Percentiles rank a stretch among this genome's conserved stretches.
These are phyloP conservation scores for Sphaerulina musiva DNA, from an alignment of 2,329 filamentous ascomycete species.

Conservation along the genomic window DNA sequence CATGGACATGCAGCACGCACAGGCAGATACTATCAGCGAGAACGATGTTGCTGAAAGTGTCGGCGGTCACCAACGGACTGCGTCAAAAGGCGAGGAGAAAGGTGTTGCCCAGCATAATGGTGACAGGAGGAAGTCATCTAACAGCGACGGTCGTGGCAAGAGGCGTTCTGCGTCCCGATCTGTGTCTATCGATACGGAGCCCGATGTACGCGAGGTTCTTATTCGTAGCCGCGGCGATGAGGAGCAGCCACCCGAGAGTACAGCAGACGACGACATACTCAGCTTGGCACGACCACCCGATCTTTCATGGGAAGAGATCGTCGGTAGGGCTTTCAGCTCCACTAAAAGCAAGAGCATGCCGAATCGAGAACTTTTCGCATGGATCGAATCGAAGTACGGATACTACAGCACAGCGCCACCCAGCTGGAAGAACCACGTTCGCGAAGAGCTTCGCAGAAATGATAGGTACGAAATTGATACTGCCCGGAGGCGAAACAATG, in stretches of 20 bases:
- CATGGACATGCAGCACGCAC: background rate
- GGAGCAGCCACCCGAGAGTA: background rate
- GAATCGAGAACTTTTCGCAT: conserved; percentile 3
- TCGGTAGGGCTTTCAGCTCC: conserved; percentile 5
- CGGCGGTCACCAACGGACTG: too few species aligned
- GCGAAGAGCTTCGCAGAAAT: conserved; percentile 6
- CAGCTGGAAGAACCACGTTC: conserved; percentile 6
- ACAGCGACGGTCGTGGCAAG: background rate
- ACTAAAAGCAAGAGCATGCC: background rate
- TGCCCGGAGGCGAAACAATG: background rate
- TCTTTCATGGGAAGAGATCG: conserved; percentile 2
- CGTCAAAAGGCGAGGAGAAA: background rate
- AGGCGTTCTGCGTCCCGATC: background rate
- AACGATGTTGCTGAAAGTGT: background rate
- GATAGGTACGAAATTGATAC: conserved; percentile 3
- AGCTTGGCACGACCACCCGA: conserved; percentile 2
- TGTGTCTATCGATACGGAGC: background rate
- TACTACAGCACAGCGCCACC: conserved; percentile 8
- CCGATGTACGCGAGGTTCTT: background rate
- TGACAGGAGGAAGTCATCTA: too few species aligned
- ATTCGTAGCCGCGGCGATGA: background rate
- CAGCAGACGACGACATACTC: background rate
- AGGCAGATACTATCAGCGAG: background rate
- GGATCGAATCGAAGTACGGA: conserved; percentile 6
- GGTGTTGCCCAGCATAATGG: too few species aligned